A percentile compares a stretch with the other conserved stretches of the same genome.
phyloP scores from a whole-genome alignment of 306 rosid species.

The Vachellia collinsii region DNA sequence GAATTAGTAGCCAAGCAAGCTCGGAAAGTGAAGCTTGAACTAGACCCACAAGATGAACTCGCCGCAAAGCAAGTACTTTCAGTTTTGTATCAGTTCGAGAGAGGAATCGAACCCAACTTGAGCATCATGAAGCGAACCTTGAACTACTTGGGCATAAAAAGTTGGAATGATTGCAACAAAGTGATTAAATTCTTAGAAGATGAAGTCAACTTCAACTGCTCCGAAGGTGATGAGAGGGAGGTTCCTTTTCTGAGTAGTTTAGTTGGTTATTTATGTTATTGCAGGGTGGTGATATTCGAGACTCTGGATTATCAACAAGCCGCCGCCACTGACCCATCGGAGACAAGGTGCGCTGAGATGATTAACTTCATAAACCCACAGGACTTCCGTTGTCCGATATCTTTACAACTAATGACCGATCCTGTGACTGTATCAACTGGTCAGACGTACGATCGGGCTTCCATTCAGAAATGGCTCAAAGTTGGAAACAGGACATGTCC shows the following conservation, averaged over 20 bases:
- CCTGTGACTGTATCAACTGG: conserved; percentile 92
- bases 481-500: conserved; percentile 76
- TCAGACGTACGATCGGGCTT: conserved; percentile 81
- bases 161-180: conserved; percentile 60
- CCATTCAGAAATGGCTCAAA: conserved; percentile 78
- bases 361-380: conserved; percentile 51
- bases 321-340: not conserved
- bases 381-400: conserved; percentile 86
- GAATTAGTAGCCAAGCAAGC: conserved; percentile 65
- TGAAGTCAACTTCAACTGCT: conserved; percentile 40
- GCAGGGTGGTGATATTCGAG: conserved; percentile 71
- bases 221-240: conserved; percentile 42
- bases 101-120: conserved; percentile 57
- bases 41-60: conserved; percentile 48
- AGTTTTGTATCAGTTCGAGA: conserved; percentile 52
- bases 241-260: conserved; percentile 57
- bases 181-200: conserved; percentile 71
- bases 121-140: conserved; percentile 36
- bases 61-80: conserved; percentile 29
- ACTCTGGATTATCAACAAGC: conserved; percentile 37
- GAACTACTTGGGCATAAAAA: conserved; percentile 54
- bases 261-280: conserved; percentile 62
- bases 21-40: conserved; percentile 47
- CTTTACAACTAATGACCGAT: conserved; percentile 77
- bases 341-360: conserved; percentile 43